Evolutionary conservation across 192 early-diverging fungal genomes (phyloP).

Genomic region (Spizellomyces punctatus): DNA sequence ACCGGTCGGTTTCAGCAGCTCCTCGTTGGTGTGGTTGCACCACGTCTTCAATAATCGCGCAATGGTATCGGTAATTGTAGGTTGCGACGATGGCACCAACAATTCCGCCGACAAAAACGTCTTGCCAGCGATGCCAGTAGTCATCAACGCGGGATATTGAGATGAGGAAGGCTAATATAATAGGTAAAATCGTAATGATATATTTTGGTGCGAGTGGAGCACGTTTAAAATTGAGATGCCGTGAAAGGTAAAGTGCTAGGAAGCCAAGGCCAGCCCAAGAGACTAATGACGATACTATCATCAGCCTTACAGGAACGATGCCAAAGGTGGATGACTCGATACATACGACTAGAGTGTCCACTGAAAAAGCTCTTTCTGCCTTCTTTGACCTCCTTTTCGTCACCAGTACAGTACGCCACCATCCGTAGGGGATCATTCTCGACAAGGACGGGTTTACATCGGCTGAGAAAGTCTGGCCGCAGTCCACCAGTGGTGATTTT

Average conservation of each 20-base stretch:
- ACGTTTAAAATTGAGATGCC: slow-evolving; percentile 26
- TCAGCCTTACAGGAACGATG: not conserved
- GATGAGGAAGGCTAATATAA: slow-evolving; percentile 27
- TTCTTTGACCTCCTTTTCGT: slow-evolving; percentile 27
- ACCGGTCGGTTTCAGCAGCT: not conserved
- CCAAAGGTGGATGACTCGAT: not conserved
- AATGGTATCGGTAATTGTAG: slow-evolving; percentile 27
- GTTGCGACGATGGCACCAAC: slow-evolving; percentile 24
- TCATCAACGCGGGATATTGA: slow-evolving; percentile 32
- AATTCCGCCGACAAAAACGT: slow-evolving; percentile 31
- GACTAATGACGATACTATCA: not conserved
- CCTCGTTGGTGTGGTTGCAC: not conserved
- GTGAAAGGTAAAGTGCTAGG: slow-evolving; percentile 31
- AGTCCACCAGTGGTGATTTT: slow-evolving; percentile 29
- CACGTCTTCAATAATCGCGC: slow-evolving; percentile 3
- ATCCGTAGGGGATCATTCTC: not conserved
- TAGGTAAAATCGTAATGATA: slow-evolving; percentile 21
- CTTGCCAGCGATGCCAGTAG: slow-evolving; percentile 38
- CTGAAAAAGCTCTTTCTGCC: slow-evolving; percentile 37
- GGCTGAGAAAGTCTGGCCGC: slow-evolving; percentile 35
- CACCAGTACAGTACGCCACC: slow-evolving; percentile 21
- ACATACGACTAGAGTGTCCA: slow-evolving; percentile 36
- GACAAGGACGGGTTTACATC: slow-evolving; percentile 22
- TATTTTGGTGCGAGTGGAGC: slow-evolving; percentile 30
- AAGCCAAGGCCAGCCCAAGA: slow-evolving; percentile 23